Evolutionary conservation across 176 grass and related monocot genomes (phyloP).

Genomic region (Luzula sylvatica): DNA sequence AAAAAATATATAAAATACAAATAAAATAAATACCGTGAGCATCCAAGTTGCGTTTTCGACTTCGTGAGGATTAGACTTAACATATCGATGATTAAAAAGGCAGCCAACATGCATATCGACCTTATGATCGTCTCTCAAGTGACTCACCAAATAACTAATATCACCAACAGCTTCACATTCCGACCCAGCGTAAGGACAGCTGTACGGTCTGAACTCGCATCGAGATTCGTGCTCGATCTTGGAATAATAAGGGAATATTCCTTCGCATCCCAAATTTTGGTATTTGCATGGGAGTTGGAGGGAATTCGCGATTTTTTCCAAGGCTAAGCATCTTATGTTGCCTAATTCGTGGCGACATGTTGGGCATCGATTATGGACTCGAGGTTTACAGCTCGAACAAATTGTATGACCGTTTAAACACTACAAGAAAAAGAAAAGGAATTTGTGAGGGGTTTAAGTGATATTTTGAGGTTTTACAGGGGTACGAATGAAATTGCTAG

Average conservation of each 20-base stretch:
- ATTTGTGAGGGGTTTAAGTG: neutral
- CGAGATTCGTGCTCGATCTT: conserved; percentile 92
- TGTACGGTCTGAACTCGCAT: conserved; percentile 69
- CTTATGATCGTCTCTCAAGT: conserved; percentile 93
- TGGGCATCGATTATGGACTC: conserved; percentile 86
- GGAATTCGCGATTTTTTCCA: conserved; percentile 84
- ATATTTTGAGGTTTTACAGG: conserved; percentile 1
- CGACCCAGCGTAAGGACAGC: conserved; percentile 86
- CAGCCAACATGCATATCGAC: conserved; percentile 95
- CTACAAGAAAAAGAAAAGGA: conserved; percentile 27
- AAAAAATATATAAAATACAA: no score
- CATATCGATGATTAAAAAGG: conserved; percentile 91
- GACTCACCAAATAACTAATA: conserved; percentile 65
- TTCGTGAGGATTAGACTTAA: conserved; percentile 86
- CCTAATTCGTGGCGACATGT: conserved; percentile 91
- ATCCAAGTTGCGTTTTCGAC: conserved; percentile 97
- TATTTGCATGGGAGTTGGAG: conserved; percentile 91
- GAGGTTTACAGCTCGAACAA: conserved; percentile 82
- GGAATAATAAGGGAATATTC: conserved; percentile 87
- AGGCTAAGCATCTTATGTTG: conserved; percentile 86
- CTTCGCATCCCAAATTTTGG: conserved; percentile 76
- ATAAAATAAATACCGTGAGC: conserved; percentile 56
- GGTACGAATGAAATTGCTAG: neutral
- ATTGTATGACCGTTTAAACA: conserved; percentile 92
- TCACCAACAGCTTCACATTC: conserved; percentile 80